Base-by-base conservation (phyloP, 148 eudicot species). In the Dianthus caryophyllus region DNA sequence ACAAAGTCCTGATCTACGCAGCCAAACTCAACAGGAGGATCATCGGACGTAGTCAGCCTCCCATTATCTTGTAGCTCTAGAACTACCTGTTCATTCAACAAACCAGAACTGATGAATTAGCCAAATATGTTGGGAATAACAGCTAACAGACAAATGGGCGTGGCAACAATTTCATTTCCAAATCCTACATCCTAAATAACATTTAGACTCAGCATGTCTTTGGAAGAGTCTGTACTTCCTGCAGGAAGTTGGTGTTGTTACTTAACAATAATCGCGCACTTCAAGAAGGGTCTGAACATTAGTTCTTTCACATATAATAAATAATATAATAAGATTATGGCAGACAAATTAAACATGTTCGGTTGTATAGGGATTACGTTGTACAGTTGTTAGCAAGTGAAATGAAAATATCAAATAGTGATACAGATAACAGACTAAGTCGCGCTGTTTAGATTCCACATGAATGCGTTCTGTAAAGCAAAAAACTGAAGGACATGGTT, bases 1-100 rank as follows among this genome's bases (percentile, higher is more conserved):
- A 80, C 59, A 70, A 89, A 89, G 39, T 79, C 95, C 39, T 54
- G 64, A 69, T 87, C 83, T 55, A 93, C 62, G 76, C 80, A 85
- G 65, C 92, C 90, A 83, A 87, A 88, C 71, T 85, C 83, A 58
- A 93, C 79, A 71, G 88, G 88, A 71, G 98, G 95, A 69, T 93
- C 96, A 85, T 93, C 98, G 31, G 82, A 93, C 18, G 95, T 87
- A 25, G 78, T 80, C 70, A 93, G 69, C 75, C 83, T 84, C 26
- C 95, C 95, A 79, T 86, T 88, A 66, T 67, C 83, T 50, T 84
- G 91, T 56, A 93, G 82, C 84, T 86, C 96, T 82, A 89, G 70
- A 64, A 86, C 90, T 72, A 93, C 87, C 96, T 93, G 72, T 38
- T 65, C 39, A 58, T 50, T 44, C 58, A 46, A 15, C 64, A 62